phyloP scores from a whole-genome alignment of 192 early-diverging fungal genomes.

The Backusella circina region DNA sequence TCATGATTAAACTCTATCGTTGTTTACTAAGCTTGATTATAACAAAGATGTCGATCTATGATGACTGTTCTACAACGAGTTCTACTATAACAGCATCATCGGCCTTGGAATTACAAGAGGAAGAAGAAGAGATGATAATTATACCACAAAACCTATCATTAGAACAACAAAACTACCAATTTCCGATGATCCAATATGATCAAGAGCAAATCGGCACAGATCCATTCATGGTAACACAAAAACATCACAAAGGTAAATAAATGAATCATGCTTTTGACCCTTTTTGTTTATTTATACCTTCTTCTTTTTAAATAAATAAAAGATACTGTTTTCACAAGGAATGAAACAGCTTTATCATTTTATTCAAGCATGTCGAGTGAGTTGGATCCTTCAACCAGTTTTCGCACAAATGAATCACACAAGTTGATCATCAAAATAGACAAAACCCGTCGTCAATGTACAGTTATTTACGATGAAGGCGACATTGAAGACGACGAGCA shows the following conservation, averaged over 20 bases:
- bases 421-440: background rate
- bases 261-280: background rate
- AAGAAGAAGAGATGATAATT: background rate
- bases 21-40: background rate
- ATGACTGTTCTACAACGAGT: background rate
- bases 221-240: background rate
- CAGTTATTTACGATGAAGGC: background rate
- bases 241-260: background rate
- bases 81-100: background rate
- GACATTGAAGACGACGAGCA: background rate
- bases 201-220: background rate
- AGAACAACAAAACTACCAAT: background rate
- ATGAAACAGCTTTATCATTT: background rate
- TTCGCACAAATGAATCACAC: background rate
- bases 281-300: background rate
- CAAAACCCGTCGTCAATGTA: background rate
- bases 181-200: background rate
- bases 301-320: background rate
- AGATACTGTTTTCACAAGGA: background rate
- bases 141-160: slow-evolving; percentile 1
- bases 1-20: background rate
- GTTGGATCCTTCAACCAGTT: background rate
- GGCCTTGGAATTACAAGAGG: background rate
- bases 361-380: background rate
- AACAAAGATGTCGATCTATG: background rate